Base-by-base conservation (phyloP, 805 yeast species). In the Zygotorulaspora florentina region DNA sequence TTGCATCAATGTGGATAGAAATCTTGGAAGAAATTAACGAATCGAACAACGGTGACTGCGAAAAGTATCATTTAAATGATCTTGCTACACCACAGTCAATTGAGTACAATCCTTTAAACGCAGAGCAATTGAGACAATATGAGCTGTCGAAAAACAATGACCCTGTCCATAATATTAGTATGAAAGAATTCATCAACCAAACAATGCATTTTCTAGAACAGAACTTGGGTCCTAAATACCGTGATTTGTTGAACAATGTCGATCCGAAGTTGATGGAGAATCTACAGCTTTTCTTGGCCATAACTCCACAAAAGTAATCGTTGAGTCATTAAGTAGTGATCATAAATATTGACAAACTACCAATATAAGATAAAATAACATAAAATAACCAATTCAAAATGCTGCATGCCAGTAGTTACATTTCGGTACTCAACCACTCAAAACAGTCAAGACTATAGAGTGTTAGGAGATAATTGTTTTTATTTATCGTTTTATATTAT, bases 21-120 rank as follows among this genome's bases (percentile, higher is more conserved):
- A 72, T 84, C 48, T 60, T 87, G 40, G 96, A 90, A 55, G 96
- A 88, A 58, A 73, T 85, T 11, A 77, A 81, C 46, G 97, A 90
- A 59, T 50, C 62, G 9, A 61, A 56, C 2, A 59, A 63, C 27
- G 88, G 87, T 3, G 85, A 82, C 53, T 75, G 81, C 54, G 73
- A 68, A 26, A 69, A 65, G 20, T 80, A 79, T 51, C 81, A 78
- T 53, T 63, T 68, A 12, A 69, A 73, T 47, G 72, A 71, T 52
- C 53, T 62, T 33, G 61, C 67, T 16, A 56, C 66, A 35, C 62
- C 66, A 50, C 65, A 71, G 43, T 53, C 62, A 2, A 38, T 47
- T 16, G 57, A 53, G 26, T 61, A 50, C 38, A 57, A 48, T 40
- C 58, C 58, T 27, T 48, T 56, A 28, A 67, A 68, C 3, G 64